These are phyloP conservation scores for Talaromyces sp. DNA, from an alignment of 2,329 filamentous ascomycete genomes.

Conservation along the genomic window DNA sequence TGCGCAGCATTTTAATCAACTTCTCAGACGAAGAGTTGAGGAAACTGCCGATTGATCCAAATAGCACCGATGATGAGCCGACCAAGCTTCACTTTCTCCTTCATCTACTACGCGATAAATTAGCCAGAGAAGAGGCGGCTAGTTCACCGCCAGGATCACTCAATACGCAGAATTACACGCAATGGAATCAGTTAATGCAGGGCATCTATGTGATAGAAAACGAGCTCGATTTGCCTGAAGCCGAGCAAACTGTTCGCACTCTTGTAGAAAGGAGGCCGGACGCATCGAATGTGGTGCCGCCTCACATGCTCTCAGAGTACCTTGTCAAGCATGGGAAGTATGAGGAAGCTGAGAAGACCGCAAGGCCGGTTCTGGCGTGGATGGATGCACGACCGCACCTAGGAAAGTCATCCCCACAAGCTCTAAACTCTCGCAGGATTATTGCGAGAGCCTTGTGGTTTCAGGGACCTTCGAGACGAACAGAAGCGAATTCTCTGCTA, in stretches of 20 bases:
- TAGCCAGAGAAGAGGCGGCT: background rate
- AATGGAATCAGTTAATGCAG: background rate
- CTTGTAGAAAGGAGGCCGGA: background rate
- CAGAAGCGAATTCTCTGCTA: background rate
- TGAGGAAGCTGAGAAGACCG: background rate
- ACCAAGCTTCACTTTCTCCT: background rate
- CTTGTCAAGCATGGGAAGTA: constrained; percentile 7
- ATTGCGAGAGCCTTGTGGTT: background rate
- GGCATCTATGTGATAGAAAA: background rate
- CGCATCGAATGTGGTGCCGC: background rate
- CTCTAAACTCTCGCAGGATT: background rate
- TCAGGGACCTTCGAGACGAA: background rate
- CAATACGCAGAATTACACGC: background rate
- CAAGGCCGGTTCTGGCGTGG: background rate
- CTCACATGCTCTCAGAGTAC: background rate
- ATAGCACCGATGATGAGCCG: background rate
- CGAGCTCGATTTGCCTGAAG: background rate
- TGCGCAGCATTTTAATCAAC: background rate
- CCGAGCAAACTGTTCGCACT: constrained; percentile 1
- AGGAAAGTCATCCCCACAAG: background rate
- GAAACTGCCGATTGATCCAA: background rate
- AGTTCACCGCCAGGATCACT: background rate
- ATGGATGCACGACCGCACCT: background rate
- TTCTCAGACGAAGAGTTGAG: background rate
- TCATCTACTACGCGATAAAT: background rate